Percentiles rank a stretch among this genome's conserved stretches.
Conservation (phyloP, 768 basidiomycete genomes). For the Panaeolus cyanescens region DNA sequence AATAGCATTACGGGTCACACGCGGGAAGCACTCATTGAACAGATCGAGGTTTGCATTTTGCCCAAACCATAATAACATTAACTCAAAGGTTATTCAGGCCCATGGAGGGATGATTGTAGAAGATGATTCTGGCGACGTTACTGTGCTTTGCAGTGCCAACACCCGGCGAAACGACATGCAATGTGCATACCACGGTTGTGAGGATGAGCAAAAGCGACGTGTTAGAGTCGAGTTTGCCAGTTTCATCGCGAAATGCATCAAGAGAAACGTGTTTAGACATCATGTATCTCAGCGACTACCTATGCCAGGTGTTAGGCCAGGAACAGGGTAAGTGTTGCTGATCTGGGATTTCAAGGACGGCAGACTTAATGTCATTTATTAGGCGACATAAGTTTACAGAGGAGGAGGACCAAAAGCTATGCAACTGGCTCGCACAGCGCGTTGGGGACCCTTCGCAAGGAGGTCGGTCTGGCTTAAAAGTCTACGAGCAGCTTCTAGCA, state of each 20-base stretch:
- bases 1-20: slow-evolving; percentile 24
- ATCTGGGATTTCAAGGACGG: background rate
- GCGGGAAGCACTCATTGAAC: slow-evolving; percentile 18
- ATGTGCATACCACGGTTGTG: slow-evolving; percentile 16
- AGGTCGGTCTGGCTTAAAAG: slow-evolving; percentile 36
- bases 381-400: slow-evolving; percentile 32
- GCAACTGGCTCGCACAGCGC: slow-evolving; percentile 33
- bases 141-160: slow-evolving; percentile 20
- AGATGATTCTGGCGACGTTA: slow-evolving; percentile 19
- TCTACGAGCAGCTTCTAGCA: slow-evolving; percentile 33
- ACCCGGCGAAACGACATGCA: slow-evolving; percentile 9
- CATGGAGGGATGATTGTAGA: slow-evolving; percentile 28
- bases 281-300: slow-evolving; percentile 12
- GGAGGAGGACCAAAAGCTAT: slow-evolving; percentile 41
- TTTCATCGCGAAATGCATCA: slow-evolving; percentile 30
- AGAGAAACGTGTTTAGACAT: slow-evolving; percentile 19
- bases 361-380: background rate
- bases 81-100: slow-evolving; percentile 15
- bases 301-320: slow-evolving; percentile 29
- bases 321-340: slow-evolving; percentile 7
- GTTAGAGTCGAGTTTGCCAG: slow-evolving; percentile 25
- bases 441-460: slow-evolving; percentile 37
- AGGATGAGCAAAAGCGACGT: slow-evolving; percentile 11
- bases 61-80: background rate
- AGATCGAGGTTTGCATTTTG: slow-evolving; percentile 30